Base-by-base conservation (phyloP, 495 filamentous ascomycete genomes). In the Aspergillus mulundensis region DNA sequence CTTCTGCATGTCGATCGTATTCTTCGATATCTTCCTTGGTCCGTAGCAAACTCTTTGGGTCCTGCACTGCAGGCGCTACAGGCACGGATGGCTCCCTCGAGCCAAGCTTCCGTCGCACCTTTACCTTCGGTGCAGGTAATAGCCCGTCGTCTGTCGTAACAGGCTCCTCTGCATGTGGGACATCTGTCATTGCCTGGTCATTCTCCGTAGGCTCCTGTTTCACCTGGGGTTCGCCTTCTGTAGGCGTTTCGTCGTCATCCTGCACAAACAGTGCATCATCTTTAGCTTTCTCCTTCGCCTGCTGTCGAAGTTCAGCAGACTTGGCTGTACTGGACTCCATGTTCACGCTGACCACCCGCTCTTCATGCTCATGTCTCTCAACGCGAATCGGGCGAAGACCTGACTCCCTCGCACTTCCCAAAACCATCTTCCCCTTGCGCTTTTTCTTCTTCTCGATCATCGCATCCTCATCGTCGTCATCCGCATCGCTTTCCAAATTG, bases 281-380 rank as follows among this genome's bases (percentile, higher is more conserved):
- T 12, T 43, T 44, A 10, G 56, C 62, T 47, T 70, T 68, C 53
- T 68, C 61, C 56, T 72, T 54, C 19, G 70, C 72, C 61, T 75
- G 61, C 23, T 68, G 54, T 19, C 71, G 68, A 5, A 76, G 43
- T 50, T 77, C 70, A 7, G 76, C 75, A 3, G 78, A 69, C 36
- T 70, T 72, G n/a, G 64, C 64, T 18, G 74, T 69, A 61, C 74
- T 80, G 3, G 77, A 76, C 49, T 82, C 79, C 63, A 78, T 79
- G 51, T 79, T 77, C 40, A 82, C 75, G 54, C 71, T 75, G 30
- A 77, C 61, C 11, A 68, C 61, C 16, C 78, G 70, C 41, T 81
- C 79, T 47, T 75, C 72, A 65, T 83, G 80, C 50, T 77, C 75
- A 60, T 77, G 70, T 56, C 78, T 71, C 50, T 77, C 70, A 25